Conservation (phyloP, 805 yeast genomes). For the Candida sonorensis region DNA sequence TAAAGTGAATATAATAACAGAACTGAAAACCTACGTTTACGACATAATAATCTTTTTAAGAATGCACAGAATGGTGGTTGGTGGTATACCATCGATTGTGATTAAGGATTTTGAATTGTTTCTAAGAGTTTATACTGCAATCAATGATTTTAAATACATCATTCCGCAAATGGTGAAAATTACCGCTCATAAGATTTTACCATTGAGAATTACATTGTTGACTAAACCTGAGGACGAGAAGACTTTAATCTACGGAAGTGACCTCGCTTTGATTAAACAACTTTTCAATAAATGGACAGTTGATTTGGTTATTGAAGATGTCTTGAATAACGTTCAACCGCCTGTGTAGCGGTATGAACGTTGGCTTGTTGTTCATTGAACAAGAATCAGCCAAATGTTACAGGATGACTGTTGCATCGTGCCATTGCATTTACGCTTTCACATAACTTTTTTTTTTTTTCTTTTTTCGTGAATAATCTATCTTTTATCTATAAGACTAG, state of each 20-base stretch:
- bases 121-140: constrained; percentile 34
- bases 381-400: too few relatives aligned
- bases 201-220: constrained; percentile 34
- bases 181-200: constrained; percentile 43
- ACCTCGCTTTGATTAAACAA: constrained; percentile 32
- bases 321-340: constrained; percentile 41
- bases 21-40: constrained; percentile 46
- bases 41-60: constrained; percentile 49
- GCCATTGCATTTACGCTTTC: too few relatives aligned
- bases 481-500: too few relatives aligned
- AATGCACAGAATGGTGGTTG: constrained; percentile 45
- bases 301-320: constrained; percentile 44
- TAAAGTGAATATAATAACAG: constrained; percentile 37
- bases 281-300: constrained; percentile 39
- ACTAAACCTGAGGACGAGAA: constrained; percentile 39
- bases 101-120: constrained; percentile 35
- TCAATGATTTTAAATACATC: constrained; percentile 35
- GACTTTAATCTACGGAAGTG: constrained; percentile 51
- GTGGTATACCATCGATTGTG: constrained; percentile 46
- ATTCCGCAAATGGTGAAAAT: constrained; percentile 47
- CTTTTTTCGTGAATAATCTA: too few relatives aligned
- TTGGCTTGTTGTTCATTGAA: too few relatives aligned
- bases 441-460: too few relatives aligned
- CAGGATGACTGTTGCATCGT: too few relatives aligned
- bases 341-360: too few relatives aligned